Evolutionary conservation across 2,329 filamentous ascomycete genomes (phyloP), one percentile per base, ranked within the genome.

Genomic region (Aspergillus phoenicis): DNA sequence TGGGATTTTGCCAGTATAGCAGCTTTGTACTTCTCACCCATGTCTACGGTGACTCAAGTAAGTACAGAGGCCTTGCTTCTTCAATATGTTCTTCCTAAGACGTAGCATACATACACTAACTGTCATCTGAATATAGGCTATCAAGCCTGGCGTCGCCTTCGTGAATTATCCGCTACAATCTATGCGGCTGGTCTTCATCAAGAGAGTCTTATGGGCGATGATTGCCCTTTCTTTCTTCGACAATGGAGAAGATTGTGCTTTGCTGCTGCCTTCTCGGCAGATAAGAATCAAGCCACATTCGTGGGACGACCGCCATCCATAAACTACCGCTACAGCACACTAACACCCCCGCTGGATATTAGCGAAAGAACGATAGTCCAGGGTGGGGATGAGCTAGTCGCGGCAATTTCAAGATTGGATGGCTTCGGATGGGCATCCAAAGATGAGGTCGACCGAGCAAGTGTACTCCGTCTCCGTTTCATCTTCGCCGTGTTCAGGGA

Each of bases 241-340:
- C 72, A 81, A 49, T 72, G 82, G 56, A 71, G 80, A 24, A 72
- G 73, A 58, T 69, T 70, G 2, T 75, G 75, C 5, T 82, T 83
- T 60, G 77, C 76, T 5, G 72, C 76, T 1, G 73, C 75, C 5
- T 83, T 81, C 57, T 78, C 77, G 6, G 77, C 76, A 4, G 82
- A 83, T 59, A 83, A 82, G 59, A 79, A 76, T 43, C 68, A 83
- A 7, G 77, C 81, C 1, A 78, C 82, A 1, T 84, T 84, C 56
- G 75, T 83, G n/a, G 82, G 82, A 4, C 75, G 82, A 2, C 82
- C 82, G 4, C 80, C 81, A 3, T 73, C 81, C 2, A 77, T 83
- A 41, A 75, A 74, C n/a, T 71, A 76, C 39, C 73, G 75, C 41
- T 82, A 77, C 59, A 81, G 80, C 64, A 70, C 70, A 3, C 72